Evolutionary conservation across 2,329 filamentous ascomycete genomes (phyloP).

Genomic region (Arachnomyces sp.): DNA sequence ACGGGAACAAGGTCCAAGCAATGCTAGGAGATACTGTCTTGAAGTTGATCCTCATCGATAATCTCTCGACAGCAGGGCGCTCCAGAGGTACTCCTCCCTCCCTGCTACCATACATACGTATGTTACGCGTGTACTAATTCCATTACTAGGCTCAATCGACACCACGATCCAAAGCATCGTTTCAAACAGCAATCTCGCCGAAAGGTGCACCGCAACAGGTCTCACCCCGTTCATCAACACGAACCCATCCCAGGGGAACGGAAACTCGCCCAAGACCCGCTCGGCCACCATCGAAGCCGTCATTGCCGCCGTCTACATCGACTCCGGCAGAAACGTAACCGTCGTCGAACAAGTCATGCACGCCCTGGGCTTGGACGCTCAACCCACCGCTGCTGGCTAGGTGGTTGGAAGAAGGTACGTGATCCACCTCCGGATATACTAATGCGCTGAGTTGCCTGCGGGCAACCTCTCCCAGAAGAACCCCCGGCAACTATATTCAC

Average conservation of each 20-base stretch:
- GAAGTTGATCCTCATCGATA: background rate
- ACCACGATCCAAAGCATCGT: background rate
- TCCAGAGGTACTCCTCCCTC: slow-evolving; percentile 5
- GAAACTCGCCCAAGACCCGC: slow-evolving; percentile 16
- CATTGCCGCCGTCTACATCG: slow-evolving; percentile 26
- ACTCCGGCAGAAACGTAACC: slow-evolving; percentile 15
- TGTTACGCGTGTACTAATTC: background rate
- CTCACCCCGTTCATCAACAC: slow-evolving; percentile 9
- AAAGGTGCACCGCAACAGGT: slow-evolving; percentile 5
- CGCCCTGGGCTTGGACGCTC: slow-evolving; percentile 6
- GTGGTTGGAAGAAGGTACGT: too few species aligned
- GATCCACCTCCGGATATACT: too few species aligned
- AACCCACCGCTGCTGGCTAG: too few species aligned
- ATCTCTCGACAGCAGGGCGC: slow-evolving; percentile 1
- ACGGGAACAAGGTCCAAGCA: slow-evolving; percentile 5
- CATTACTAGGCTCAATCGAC: background rate
- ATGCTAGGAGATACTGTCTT: slow-evolving; percentile 8
- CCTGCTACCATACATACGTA: too few species aligned
- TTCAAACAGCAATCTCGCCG: slow-evolving; percentile 11
- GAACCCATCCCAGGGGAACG: slow-evolving; percentile 12
- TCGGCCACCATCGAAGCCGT: slow-evolving; percentile 26
- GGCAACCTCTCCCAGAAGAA: too few species aligned
- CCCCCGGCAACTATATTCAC: too few species aligned
- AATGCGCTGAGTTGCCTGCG: too few species aligned
- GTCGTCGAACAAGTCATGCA: slow-evolving; percentile 8